A percentile compares a stretch with the other conserved stretches of the same genome.
Evolutionary conservation across 148 eudicot species (phyloP).

Genomic region (Cornus kousa): DNA sequence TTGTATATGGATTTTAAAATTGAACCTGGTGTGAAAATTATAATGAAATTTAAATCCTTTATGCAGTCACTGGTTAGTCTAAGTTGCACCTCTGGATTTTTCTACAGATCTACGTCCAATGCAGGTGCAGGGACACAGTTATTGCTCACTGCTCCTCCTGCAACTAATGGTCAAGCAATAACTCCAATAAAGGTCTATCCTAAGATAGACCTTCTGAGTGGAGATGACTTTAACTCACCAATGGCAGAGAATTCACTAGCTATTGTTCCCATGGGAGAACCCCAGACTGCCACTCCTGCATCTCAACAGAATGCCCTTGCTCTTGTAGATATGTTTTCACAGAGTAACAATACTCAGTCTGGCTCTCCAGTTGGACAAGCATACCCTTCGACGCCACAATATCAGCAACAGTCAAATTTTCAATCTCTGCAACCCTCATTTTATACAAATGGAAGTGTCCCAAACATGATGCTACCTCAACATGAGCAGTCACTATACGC

Average conservation of each 20-base stretch:
- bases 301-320: slow-evolving; percentile 80
- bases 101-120: slow-evolving; percentile 60
- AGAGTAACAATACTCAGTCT: slow-evolving; percentile 38
- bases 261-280: slow-evolving; percentile 75
- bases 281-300: slow-evolving; percentile 63
- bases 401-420: slow-evolving; percentile 64
- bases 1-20: not conserved
- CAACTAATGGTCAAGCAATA: slow-evolving; percentile 45
- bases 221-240: slow-evolving; percentile 65
- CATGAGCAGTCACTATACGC: slow-evolving; percentile 52
- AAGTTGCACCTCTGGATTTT: slow-evolving; percentile 2
- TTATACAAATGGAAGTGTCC: slow-evolving; percentile 52
- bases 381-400: slow-evolving; percentile 47
- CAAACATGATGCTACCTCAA: slow-evolving; percentile 46
- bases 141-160: slow-evolving; percentile 45
- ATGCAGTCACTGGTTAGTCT: slow-evolving; percentile 17
- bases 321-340: slow-evolving; percentile 78
- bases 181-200: slow-evolving; percentile 43
- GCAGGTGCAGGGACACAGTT: slow-evolving; percentile 32
- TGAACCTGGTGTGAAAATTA: not conserved
- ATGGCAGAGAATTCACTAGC: slow-evolving; percentile 60
- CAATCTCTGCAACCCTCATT: slow-evolving; percentile 48
- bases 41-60: not conserved
- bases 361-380: slow-evolving; percentile 43
- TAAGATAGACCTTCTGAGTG: slow-evolving; percentile 87